Conservation (phyloP, 2,329 filamentous ascomycete species). For the Ustulina deusta region DNA sequence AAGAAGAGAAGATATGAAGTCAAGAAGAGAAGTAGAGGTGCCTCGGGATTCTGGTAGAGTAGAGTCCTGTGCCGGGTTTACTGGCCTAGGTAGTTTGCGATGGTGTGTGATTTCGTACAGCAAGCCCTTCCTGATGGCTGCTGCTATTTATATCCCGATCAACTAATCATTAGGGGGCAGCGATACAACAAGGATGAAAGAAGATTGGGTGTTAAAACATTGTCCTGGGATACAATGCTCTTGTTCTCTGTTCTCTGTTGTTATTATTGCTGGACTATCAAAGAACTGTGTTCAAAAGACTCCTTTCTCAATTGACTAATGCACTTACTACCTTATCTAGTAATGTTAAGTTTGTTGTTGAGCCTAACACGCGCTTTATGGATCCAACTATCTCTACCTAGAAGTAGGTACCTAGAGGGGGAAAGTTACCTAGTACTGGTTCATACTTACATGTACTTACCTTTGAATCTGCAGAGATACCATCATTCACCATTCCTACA, state of each 20-base stretch:
- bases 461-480: no score
- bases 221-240: slow-evolving; percentile 1
- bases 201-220: neutral
- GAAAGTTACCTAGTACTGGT: no score
- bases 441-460: no score
- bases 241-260: neutral
- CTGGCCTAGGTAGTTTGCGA: neutral
- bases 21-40: neutral
- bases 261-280: neutral
- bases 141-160: slow-evolving; percentile 11
- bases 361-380: no score
- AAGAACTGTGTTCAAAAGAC: neutral
- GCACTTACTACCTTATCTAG: neutral
- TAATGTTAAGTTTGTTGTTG: no score
- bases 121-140: neutral
- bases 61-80: neutral
- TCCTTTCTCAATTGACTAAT: neutral
- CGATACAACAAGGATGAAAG: neutral
- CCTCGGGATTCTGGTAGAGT: neutral
- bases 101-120: neutral
- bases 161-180: no score
- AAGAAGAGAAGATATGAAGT: no score
- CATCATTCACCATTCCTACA: no score
- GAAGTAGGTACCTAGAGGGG: no score
- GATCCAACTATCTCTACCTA: no score